Evolutionary conservation across 1,284 basidiomycete species (phyloP), one percentile per base, ranked within the genome.

Genomic region (Rhizopogon parksii): DNA sequence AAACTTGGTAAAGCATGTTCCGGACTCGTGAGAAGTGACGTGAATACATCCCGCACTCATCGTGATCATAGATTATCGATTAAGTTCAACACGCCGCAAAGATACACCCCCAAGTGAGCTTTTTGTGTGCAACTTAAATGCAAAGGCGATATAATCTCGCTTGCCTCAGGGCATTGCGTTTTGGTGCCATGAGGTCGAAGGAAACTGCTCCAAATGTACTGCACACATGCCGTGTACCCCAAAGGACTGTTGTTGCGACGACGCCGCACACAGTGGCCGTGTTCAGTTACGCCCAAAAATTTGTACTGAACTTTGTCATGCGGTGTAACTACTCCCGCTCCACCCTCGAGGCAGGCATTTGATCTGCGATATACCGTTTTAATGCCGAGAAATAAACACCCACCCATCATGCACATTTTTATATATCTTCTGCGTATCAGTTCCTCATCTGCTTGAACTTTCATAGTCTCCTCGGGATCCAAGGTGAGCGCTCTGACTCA

Each of bases 61-160:
- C 42, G 42, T 30, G 42, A 45, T 45, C 40, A 43, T 19, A 30
- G 42, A 43, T 45, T 32, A 30, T 32, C 30, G 30, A 32, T 32
- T 32, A 43, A 30, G 30, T 43, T 42, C 12, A 19, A 30, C 27
- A 32, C 27, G 40, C 40, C 30, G 40, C 25, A 17, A 30, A 42
- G 40, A 42, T 42, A 12, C 15, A 17, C 7, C 7, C 11, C 40
- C 11, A 7, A 32, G 27, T 32, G 12, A 32, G 17, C 7, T 14
- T 15, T n/a, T 17, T 42, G 21, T 43, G 17, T 43, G 27, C 40
- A 43, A 43, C 30, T 42, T 42, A 15, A 27, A 42, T 43, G 27
- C 39, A 40, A 32, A 32, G 24, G 24, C 1, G 17, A 30, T 14
- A 43, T 43, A 43, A 43, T 43, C 17, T 43, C 40, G 40, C 40